Evolutionary conservation across 345 rosid species (phyloP).

Genomic region (Cardiospermum halicacabum): DNA sequence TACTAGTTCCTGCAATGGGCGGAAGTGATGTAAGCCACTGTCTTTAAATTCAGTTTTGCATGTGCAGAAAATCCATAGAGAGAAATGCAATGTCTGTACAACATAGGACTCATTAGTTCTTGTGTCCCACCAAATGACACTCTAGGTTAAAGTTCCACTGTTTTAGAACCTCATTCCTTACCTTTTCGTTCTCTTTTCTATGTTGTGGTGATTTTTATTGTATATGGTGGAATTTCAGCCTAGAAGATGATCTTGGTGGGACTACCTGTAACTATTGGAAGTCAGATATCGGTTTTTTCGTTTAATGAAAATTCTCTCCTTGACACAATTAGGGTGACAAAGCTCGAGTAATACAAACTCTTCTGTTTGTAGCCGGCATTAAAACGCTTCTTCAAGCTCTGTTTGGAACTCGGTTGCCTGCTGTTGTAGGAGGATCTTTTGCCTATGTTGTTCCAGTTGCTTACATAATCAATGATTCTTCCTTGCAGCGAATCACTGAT

Average conservation of each 20-base stretch:
- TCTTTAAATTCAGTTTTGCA: slow-evolving; percentile 3
- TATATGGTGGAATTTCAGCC: slow-evolving; percentile 13
- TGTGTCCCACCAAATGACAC: slow-evolving; percentile 6
- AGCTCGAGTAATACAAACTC: slow-evolving; percentile 81
- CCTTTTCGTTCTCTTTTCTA: background rate
- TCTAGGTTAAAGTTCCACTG: slow-evolving; percentile 11
- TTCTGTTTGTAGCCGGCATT: slow-evolving; percentile 84
- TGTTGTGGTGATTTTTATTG: background rate
- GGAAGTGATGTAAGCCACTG: slow-evolving; percentile 59
- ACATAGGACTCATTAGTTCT: slow-evolving; percentile 2
- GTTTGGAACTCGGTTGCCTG: slow-evolving; percentile 87
- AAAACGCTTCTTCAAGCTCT: slow-evolving; percentile 88
- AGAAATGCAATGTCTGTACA: slow-evolving; percentile 8
- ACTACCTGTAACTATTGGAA: background rate
- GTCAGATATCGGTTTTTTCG: slow-evolving; percentile 7
- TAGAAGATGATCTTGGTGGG: slow-evolving; percentile 19
- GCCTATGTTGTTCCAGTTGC: slow-evolving; percentile 66
- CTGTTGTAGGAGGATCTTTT: slow-evolving; percentile 83
- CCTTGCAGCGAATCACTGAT: slow-evolving; percentile 51
- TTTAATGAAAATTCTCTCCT: background rate
- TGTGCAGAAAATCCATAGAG: background rate
- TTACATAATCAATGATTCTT: slow-evolving; percentile 75
- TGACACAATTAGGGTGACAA: slow-evolving; percentile 59
- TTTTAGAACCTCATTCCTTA: background rate
- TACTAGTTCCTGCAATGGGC: slow-evolving; percentile 90